phyloP scores from a whole-genome alignment of 2,329 filamentous ascomycete genomes.

The Pseudogymnoascus sp. region DNA sequence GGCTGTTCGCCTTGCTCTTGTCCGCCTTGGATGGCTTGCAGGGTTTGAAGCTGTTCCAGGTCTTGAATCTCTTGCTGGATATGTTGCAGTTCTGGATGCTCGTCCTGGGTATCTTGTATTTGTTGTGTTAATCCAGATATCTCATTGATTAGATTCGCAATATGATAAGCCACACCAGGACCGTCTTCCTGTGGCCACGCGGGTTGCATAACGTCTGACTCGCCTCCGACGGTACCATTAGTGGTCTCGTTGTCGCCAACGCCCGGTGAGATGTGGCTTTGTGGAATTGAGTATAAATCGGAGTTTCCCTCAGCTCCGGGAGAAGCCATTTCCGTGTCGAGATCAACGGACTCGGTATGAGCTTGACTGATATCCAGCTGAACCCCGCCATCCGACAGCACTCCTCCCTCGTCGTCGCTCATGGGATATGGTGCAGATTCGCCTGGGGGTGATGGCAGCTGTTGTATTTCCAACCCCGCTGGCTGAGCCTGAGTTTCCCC shows the following conservation, averaged over 20 bases:
- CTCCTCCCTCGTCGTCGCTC: background rate
- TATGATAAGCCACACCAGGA: background rate
- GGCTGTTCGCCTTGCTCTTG: constrained; percentile 17
- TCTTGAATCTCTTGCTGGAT: background rate
- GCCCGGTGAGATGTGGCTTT: background rate
- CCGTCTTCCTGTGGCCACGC: background rate
- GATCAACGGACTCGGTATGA: background rate
- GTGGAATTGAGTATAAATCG: background rate
- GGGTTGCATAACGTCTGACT: background rate
- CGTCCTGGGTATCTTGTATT: constrained; percentile 23
- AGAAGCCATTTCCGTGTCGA: background rate
- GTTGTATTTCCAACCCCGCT: background rate
- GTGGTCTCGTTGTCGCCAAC: background rate
- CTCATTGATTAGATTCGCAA: constrained; percentile 18
- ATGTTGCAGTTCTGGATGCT: background rate
- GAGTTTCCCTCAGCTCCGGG: background rate
- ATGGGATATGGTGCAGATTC: background rate
- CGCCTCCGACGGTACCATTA: background rate
- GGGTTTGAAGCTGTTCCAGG: background rate
- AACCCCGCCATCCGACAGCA: constrained; percentile 2
- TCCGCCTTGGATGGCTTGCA: constrained; percentile 14
- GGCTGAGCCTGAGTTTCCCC: background rate
- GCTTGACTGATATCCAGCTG: constrained; percentile 1
- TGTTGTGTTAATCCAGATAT: constrained; percentile 25
- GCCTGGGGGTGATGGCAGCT: background rate